A percentile compares a stretch with the other conserved stretches of the same genome.
Conservation (phyloP, 1,284 basidiomycete species). For the Microbotryum intermedium region DNA sequence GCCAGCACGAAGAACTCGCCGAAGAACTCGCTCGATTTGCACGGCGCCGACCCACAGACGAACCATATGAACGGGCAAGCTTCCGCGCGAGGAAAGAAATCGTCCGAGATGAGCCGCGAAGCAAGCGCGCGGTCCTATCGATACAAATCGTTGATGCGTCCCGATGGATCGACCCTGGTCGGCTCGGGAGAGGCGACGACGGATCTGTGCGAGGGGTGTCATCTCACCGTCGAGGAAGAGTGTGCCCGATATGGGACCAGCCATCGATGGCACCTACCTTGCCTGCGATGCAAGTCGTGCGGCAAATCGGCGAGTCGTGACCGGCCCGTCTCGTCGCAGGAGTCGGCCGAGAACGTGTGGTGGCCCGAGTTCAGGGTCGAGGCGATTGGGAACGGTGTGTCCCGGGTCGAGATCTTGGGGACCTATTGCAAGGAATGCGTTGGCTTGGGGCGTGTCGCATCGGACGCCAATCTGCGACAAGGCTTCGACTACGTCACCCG, state of each 20-base stretch:
- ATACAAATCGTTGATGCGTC: conserved; percentile 33
- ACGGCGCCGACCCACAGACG: conserved; percentile 42
- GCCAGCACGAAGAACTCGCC: conserved; percentile 29
- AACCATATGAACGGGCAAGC: conserved; percentile 43
- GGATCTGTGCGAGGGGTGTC: conserved; percentile 88
- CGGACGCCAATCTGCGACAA: conserved; percentile 19
- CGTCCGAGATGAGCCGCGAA: not conserved
- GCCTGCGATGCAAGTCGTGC: conserved; percentile 73
- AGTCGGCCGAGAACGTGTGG: conserved; percentile 1
- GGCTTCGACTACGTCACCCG: conserved; percentile 89
- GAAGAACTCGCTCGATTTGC: conserved; percentile 5
- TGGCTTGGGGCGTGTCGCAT: conserved; percentile 29
- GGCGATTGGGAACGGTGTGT: conserved; percentile 13
- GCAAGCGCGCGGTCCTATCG: conserved; percentile 32
- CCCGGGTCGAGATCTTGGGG: conserved; percentile 28
- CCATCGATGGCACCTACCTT: conserved; percentile 91
- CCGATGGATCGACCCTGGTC: conserved; percentile 36
- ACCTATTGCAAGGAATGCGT: conserved; percentile 69
- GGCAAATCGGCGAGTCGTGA: conserved; percentile 55
- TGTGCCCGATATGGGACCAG: conserved; percentile 88
- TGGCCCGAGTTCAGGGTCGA: conserved; percentile 16
- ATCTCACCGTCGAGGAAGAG: conserved; percentile 89
- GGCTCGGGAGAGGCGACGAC: conserved; percentile 37
- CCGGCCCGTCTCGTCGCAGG: conserved; percentile 38
- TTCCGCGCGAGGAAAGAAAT: not conserved